These are phyloP conservation scores for Cercospora sp. DNA, from an alignment of 2,329 filamentous ascomycete genomes.

Conservation along the genomic window DNA sequence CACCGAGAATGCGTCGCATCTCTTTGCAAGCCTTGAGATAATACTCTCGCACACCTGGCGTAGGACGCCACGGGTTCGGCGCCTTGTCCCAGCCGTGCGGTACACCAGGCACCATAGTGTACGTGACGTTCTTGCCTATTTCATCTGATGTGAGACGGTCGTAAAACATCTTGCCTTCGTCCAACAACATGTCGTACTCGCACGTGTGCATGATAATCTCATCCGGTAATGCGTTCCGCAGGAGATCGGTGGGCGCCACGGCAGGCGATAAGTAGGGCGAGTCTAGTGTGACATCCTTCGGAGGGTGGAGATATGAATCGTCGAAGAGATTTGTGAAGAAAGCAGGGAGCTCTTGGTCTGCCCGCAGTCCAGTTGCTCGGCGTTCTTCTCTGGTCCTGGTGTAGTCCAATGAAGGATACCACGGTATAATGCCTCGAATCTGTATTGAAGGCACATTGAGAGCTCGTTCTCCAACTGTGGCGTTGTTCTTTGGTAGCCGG, in stretches of 20 bases:
- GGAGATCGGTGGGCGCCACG: slow-evolving; percentile 55
- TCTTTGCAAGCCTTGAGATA: slow-evolving; percentile 58
- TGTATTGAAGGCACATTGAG: slow-evolving; percentile 40
- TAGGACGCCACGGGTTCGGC: slow-evolving; percentile 59
- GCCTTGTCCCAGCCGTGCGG: slow-evolving; percentile 68
- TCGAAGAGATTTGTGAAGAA: slow-evolving; percentile 56
- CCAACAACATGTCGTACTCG: slow-evolving; percentile 68
- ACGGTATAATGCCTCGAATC: slow-evolving; percentile 60
- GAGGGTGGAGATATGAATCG: slow-evolving; percentile 50
- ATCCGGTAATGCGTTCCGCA: slow-evolving; percentile 57
- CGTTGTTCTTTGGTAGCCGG: slow-evolving; percentile 13
- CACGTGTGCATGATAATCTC: slow-evolving; percentile 64
- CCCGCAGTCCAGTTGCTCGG: slow-evolving; percentile 55
- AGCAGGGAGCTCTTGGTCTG: slow-evolving; percentile 54
- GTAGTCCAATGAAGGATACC: slow-evolving; percentile 65
- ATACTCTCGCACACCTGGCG: slow-evolving; percentile 54
- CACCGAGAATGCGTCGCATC: slow-evolving; percentile 50
- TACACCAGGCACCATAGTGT: slow-evolving; percentile 60
- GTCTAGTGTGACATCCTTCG: slow-evolving; percentile 50
- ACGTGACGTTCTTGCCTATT: slow-evolving; percentile 57
- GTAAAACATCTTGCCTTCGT: slow-evolving; percentile 63
- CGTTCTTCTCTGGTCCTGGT: slow-evolving; percentile 61
- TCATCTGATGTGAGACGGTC: slow-evolving; percentile 51
- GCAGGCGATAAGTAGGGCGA: slow-evolving; percentile 62
- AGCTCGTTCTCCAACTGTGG: slow-evolving; percentile 15